Percentiles rank a stretch among this genome's conserved stretches.
Evolutionary conservation across 1,284 basidiomycete genomes (phyloP).

Genomic region (Naganishia sp.): DNA sequence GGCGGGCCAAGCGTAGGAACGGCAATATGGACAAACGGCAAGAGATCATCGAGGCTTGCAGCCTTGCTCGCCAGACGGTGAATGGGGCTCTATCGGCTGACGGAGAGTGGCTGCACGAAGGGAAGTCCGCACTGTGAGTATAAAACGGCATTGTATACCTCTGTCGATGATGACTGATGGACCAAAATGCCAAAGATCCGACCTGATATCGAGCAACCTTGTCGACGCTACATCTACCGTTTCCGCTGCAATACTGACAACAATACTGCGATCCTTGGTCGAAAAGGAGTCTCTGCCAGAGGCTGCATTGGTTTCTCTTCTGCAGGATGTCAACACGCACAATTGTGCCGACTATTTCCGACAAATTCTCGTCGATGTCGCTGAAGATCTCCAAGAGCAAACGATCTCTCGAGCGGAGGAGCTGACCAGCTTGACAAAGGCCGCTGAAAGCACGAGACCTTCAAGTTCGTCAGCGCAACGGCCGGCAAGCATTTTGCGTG

Average conservation of each 20-base stretch:
- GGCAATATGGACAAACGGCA: slow-evolving; percentile 23
- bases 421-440: not conserved
- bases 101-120: slow-evolving; percentile 4
- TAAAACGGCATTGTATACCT: too few relatives aligned
- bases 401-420: slow-evolving; percentile 11
- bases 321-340: slow-evolving; percentile 17
- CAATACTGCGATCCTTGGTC: slow-evolving; percentile 13
- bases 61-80: not conserved
- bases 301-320: not conserved
- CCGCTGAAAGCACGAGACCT: not conserved
- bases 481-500: not conserved
- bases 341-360: slow-evolving; percentile 11
- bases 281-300: slow-evolving; percentile 3
- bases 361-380: slow-evolving; percentile 24
- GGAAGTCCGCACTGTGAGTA: too few relatives aligned
- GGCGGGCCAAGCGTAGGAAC: not conserved
- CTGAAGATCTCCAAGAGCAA: slow-evolving; percentile 17
- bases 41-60: slow-evolving; percentile 18
- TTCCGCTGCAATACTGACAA: slow-evolving; percentile 14
- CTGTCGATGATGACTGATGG: too few relatives aligned
- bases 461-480: not conserved
- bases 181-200: slow-evolving; percentile 4
- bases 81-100: slow-evolving; percentile 7
- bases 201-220: slow-evolving; percentile 22
- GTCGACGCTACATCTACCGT: slow-evolving; percentile 10